These are phyloP conservation scores for Globisporangium paddicum DNA, from an alignment of 352 stramenopile genomes.

Conservation along the genomic window DNA sequence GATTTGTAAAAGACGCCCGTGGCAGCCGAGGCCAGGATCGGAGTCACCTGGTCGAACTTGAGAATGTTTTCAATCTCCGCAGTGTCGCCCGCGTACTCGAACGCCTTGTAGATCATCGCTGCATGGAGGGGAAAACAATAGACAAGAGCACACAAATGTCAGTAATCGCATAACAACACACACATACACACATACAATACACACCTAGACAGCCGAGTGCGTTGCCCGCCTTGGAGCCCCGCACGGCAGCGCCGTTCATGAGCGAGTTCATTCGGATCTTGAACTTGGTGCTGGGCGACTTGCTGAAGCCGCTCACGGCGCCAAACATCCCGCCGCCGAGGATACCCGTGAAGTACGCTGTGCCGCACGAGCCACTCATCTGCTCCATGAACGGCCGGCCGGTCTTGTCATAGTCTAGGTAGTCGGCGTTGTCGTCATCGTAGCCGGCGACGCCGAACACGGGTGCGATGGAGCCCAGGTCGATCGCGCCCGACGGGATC, in stretches of 20 bases:
- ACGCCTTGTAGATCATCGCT: constrained; percentile 87
- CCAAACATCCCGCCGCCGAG: constrained; percentile 69
- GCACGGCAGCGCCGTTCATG: constrained; percentile 80
- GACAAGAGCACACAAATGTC: constrained; percentile 10
- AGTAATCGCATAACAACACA: constrained; percentile 6
- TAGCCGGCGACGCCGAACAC: constrained; percentile 81
- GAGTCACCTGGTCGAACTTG: constrained; percentile 80
- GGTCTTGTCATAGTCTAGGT: constrained; percentile 83
- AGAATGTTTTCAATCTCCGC: constrained; percentile 78
- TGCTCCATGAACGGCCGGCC: constrained; percentile 84
- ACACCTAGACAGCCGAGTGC: constrained; percentile 73
- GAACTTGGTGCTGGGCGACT: constrained; percentile 81
- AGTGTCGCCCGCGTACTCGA: constrained; percentile 77
- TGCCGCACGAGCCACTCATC: constrained; percentile 71
- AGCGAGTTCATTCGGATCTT: constrained; percentile 87
- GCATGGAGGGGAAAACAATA: not conserved
- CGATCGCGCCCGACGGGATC: constrained; percentile 73
- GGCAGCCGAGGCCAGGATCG: constrained; percentile 74
- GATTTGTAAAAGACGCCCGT: constrained; percentile 87
- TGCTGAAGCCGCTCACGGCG: constrained; percentile 57
- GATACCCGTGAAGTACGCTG: constrained; percentile 84
- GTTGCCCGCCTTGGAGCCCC: constrained; percentile 83
- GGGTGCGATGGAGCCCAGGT: constrained; percentile 77
- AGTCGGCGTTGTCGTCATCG: constrained; percentile 73
- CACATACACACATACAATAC: constrained; percentile 6